Conservation (phyloP, 108 stramenopile species). For the Schizochytrium sp. region DNA sequence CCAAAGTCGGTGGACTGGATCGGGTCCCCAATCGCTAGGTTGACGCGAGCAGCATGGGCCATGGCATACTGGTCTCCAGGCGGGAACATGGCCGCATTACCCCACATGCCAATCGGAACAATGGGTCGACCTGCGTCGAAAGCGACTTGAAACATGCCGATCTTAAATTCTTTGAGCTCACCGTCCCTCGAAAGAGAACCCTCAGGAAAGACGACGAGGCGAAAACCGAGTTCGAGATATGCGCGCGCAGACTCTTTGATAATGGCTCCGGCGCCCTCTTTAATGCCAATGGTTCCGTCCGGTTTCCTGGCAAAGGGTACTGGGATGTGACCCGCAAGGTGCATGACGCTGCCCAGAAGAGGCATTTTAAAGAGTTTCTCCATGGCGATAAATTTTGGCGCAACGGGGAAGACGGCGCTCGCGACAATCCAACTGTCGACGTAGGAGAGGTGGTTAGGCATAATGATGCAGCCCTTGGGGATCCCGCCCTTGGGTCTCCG, state of each 20-base stretch:
- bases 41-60: not conserved
- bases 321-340: not conserved
- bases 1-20: not conserved
- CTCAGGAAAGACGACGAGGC: not conserved
- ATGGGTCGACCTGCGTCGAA: not conserved
- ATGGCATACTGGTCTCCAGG: not conserved
- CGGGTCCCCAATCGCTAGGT: not conserved
- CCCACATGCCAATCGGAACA: not conserved
- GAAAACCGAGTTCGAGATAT: not conserved
- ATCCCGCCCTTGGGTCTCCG: not conserved
- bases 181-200: not conserved
- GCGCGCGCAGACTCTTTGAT: not conserved
- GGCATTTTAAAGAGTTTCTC: not conserved
- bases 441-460: slow-evolving; percentile 6
- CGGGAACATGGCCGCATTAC: not conserved
- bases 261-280: not conserved
- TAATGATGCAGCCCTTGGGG: not conserved
- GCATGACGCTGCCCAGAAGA: not conserved
- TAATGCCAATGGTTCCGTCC: not conserved
- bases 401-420: not conserved
- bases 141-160: not conserved
- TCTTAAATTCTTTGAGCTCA: not conserved
- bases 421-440: not conserved
- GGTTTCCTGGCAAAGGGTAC: not conserved
- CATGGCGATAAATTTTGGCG: not conserved